Percentiles rank a stretch among this genome's conserved stretches.
phyloP scores from a whole-genome alignment of 192 early-diverging fungal species.

The Jimgerdemannia flammicorona region DNA sequence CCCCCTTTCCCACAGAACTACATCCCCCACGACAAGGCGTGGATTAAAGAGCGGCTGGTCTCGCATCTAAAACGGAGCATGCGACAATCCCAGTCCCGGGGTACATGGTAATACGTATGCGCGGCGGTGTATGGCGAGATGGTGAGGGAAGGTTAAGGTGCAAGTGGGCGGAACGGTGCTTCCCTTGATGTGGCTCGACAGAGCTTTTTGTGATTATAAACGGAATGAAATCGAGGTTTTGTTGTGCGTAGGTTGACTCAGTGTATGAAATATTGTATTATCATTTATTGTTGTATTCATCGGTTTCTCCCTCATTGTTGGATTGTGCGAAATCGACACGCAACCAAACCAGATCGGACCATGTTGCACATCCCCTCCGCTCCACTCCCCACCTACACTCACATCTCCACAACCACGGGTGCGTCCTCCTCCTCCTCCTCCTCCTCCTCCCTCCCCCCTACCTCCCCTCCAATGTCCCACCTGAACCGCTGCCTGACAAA shows the following conservation, averaged over 20 bases:
- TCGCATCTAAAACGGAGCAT: background rate
- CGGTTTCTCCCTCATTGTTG: too few relatives aligned
- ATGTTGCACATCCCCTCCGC: conserved; percentile 1
- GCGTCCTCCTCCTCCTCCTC: conserved; percentile 66
- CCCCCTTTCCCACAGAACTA: background rate
- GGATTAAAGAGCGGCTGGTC: background rate
- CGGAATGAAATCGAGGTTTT: background rate
- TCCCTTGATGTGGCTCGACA: background rate
- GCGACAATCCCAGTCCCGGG: background rate
- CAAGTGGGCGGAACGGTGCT: background rate
- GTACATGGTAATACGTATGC: background rate
- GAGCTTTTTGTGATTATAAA: background rate
- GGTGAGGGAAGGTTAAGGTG: background rate
- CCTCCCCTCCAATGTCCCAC: conserved; percentile 50
- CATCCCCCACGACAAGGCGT: conserved; percentile 3
- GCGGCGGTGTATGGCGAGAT: background rate
- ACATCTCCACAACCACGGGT: conserved; percentile 57
- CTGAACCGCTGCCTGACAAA: conserved; percentile 52
- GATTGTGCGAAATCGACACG: conserved; percentile 6
- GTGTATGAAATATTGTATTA: conserved; percentile 17
- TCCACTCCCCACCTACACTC: background rate
- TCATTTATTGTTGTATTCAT: too few relatives aligned
- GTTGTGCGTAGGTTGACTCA: too few relatives aligned
- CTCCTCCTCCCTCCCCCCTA: conserved; percentile 29
- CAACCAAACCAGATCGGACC: conserved; percentile 21